Evolutionary conservation across 108 stramenopile species (phyloP).

Genomic region (Pseudonitzschia multiseries): DNA sequence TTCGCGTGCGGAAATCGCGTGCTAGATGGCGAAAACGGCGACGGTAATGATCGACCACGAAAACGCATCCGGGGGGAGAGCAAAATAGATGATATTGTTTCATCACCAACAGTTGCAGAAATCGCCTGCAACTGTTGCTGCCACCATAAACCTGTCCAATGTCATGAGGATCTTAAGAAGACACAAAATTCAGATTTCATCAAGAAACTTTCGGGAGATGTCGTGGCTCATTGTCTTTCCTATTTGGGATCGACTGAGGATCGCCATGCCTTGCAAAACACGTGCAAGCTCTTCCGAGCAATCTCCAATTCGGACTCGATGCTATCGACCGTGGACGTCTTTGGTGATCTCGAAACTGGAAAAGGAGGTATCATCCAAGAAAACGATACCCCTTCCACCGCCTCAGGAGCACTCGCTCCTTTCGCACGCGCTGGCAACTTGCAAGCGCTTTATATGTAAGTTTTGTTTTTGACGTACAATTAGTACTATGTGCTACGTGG

Average conservation of each 20-base stretch:
- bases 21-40: conserved; percentile 17
- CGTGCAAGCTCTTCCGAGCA: conserved; percentile 54
- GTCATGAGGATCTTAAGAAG: conserved; percentile 1
- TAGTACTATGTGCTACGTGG: conserved; percentile 5
- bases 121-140: neutral
- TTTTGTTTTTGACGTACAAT: conserved; percentile 12
- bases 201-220: conserved; percentile 48
- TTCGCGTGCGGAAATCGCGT: conserved; percentile 31
- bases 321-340: conserved; percentile 53
- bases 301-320: conserved; percentile 63
- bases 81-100: conserved; percentile 7
- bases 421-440: conserved; percentile 73
- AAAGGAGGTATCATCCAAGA: conserved; percentile 46
- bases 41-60: conserved; percentile 32
- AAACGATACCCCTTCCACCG: conserved; percentile 51
- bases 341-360: conserved; percentile 55
- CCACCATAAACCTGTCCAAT: neutral
- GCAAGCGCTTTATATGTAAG: conserved; percentile 83
- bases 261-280: conserved; percentile 59
- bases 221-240: conserved; percentile 55
- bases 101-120: conserved; percentile 1
- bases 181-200: conserved; percentile 32
- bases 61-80: conserved; percentile 31
- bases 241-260: conserved; percentile 58
- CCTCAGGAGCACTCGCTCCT: conserved; percentile 34